These are phyloP conservation scores for Paecilomyces formosus DNA, from an alignment of 2,329 filamentous ascomycete genomes.

Conservation along the genomic window DNA sequence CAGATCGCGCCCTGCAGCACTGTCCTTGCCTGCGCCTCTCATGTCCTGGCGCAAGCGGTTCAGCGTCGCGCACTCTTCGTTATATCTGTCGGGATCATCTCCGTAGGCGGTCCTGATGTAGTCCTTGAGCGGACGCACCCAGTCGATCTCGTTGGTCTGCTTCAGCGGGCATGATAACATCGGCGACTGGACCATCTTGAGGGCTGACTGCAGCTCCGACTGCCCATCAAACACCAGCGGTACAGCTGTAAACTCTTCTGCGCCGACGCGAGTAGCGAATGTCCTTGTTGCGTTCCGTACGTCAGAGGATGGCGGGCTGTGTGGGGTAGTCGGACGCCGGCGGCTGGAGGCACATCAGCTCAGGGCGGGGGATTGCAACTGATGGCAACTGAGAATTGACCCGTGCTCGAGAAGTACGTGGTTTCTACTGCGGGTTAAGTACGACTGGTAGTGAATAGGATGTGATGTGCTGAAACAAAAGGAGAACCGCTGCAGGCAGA, in stretches of 20 bases:
- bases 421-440: background rate
- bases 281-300: background rate
- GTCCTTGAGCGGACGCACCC: slow-evolving; percentile 81
- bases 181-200: slow-evolving; percentile 70
- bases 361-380: background rate
- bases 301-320: background rate
- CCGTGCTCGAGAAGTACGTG: background rate
- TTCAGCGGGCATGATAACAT: slow-evolving; percentile 94
- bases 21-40: slow-evolving; percentile 94
- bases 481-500: background rate
- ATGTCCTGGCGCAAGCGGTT: slow-evolving; percentile 96
- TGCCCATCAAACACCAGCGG: background rate
- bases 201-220: slow-evolving; percentile 27
- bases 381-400: background rate
- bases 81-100: slow-evolving; percentile 92
- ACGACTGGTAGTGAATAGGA: background rate
- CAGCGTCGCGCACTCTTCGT: slow-evolving; percentile 88
- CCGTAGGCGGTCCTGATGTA: slow-evolving; percentile 94
- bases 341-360: background rate
- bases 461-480: background rate
- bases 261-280: background rate
- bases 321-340: background rate
- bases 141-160: slow-evolving; percentile 96
- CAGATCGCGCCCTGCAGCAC: slow-evolving; percentile 83
- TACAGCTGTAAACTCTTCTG: background rate